A percentile compares a stretch with the other conserved stretches of the same genome.
These are phyloP conservation scores for Paracamarosporium sp. DNA, from an alignment of 2,329 filamentous ascomycete species.

Conservation along the genomic window DNA sequence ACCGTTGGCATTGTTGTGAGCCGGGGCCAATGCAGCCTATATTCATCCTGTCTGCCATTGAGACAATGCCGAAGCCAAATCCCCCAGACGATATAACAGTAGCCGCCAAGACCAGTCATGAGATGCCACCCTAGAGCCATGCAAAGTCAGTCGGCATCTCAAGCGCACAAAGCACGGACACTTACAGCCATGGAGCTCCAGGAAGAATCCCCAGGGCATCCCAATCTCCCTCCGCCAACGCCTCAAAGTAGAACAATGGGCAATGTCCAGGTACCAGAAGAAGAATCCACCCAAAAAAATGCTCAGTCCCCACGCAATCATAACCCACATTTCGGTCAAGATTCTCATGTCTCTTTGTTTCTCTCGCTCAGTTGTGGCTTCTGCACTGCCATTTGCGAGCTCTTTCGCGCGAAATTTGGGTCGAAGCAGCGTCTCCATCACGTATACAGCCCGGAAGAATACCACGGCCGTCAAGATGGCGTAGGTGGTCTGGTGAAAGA, in stretches of 20 bases:
- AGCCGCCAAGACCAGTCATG: slow-evolving; percentile 82
- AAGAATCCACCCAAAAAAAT: slow-evolving; percentile 78
- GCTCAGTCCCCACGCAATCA: slow-evolving; percentile 72
- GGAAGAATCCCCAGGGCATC: slow-evolving; percentile 79
- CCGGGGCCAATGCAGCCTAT: slow-evolving; percentile 72
- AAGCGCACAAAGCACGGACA: slow-evolving; percentile 44
- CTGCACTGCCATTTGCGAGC: slow-evolving; percentile 44
- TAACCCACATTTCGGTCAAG: slow-evolving; percentile 74
- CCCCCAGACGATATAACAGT: slow-evolving; percentile 84
- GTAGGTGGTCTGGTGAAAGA: slow-evolving; percentile 84
- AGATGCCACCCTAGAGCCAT: slow-evolving; percentile 64
- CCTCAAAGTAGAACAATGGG: slow-evolving; percentile 72
- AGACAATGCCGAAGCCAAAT: slow-evolving; percentile 81
- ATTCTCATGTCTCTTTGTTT: slow-evolving; percentile 64
- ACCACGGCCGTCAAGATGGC: slow-evolving; percentile 74
- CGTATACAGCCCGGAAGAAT: slow-evolving; percentile 75
- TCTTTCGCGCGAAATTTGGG: slow-evolving; percentile 58
- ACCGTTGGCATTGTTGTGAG: slow-evolving; percentile 63
- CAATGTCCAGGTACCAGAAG: slow-evolving; percentile 81
- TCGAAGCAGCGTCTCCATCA: slow-evolving; percentile 73
- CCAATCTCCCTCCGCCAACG: slow-evolving; percentile 71
- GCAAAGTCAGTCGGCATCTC: not conserved
- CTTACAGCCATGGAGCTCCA: slow-evolving; percentile 79
- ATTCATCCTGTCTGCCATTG: slow-evolving; percentile 75
- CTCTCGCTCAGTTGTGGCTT: slow-evolving; percentile 52